These are phyloP conservation scores for Aspergillus kassunensis DNA, from an alignment of 495 filamentous ascomycete species.

Conservation along the genomic window DNA sequence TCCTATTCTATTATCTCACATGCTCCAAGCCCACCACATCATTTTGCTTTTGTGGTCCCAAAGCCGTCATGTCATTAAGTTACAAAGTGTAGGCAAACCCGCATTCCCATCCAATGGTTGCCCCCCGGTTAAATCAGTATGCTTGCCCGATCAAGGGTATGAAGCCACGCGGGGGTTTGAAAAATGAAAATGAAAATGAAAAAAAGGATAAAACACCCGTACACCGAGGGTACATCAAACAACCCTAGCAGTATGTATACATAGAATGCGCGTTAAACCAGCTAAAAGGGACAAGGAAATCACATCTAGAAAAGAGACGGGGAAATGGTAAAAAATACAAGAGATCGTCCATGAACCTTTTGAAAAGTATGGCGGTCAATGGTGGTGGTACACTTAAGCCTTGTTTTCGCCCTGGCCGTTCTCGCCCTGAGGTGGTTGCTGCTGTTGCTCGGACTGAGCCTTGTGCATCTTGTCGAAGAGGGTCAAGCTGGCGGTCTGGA, in stretches of 20 bases:
- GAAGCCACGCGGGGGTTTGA: conserved; percentile 19
- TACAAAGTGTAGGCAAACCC: conserved; percentile 41
- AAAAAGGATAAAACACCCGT: conserved; percentile 35
- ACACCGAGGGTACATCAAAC: conserved; percentile 29
- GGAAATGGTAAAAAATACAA: conserved; percentile 29
- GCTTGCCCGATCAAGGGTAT: conserved; percentile 21
- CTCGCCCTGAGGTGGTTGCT: conserved; percentile 51
- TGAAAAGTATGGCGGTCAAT: conserved; percentile 7
- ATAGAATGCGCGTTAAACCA: conserved; percentile 33
- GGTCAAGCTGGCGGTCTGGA: conserved; percentile 91
- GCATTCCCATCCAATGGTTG: conserved; percentile 24
- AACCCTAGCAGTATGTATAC: conserved; percentile 39
- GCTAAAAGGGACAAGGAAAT: conserved; percentile 22
- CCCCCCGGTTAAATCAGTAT: conserved; percentile 15
- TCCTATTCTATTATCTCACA: conserved; percentile 45
- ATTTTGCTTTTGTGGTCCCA: conserved; percentile 37
- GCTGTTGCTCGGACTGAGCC: conserved; percentile 72
- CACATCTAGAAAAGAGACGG: conserved; percentile 23
- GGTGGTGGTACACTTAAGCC: conserved; percentile 47
- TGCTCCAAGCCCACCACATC: conserved; percentile 38
- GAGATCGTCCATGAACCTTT: conserved; percentile 7
- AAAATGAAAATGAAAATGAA: conserved; percentile 14
- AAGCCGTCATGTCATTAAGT: conserved; percentile 47
- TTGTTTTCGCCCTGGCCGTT: conserved; percentile 73
- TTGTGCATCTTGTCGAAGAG: conserved; percentile 99